phyloP scores from a whole-genome alignment of 169 alveolate species.

The Plasmodium sp. region DNA sequence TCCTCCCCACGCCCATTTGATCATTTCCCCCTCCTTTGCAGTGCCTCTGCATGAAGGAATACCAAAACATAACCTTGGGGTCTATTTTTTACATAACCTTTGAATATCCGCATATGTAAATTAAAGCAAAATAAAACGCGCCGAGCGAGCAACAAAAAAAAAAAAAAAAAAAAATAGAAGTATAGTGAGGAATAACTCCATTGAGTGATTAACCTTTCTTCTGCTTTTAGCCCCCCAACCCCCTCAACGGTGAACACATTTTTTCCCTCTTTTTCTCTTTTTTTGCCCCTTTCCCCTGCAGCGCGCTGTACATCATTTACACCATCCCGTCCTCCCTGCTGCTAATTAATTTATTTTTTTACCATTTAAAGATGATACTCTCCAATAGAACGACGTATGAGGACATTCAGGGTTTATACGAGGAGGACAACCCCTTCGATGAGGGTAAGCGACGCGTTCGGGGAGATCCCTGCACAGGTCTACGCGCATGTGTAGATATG shows the following conservation, averaged over 20 bases:
- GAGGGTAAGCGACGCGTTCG: conserved; percentile 31
- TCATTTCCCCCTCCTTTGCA: conserved; percentile 3
- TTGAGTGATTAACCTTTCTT: background rate
- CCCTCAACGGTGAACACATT: background rate
- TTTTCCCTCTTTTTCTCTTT: background rate
- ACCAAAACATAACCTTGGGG: conserved; percentile 1
- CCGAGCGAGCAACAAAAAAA: background rate
- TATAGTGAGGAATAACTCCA: background rate
- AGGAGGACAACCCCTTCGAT: conserved; percentile 43
- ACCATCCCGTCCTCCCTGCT: conserved; percentile 37
- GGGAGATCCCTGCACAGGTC: background rate
- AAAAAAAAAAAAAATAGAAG: conserved; percentile 6
- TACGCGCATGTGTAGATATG: background rate
- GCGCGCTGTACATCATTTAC: conserved; percentile 50
- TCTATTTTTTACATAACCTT: conserved; percentile 24
- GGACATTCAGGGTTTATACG: conserved; percentile 62
- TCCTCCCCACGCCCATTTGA: background rate
- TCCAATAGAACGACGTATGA: conserved; percentile 63
- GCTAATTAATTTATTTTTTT: conserved; percentile 46
- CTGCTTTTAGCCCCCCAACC: background rate
- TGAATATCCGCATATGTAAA: conserved; percentile 72
- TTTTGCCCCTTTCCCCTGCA: background rate
- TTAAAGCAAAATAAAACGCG: background rate
- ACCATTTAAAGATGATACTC: conserved; percentile 62
- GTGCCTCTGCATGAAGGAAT: conserved; percentile 53